These are phyloP conservation scores for Penicillium olsonii DNA, from an alignment of 2,329 filamentous ascomycete genomes.

Conservation along the genomic window DNA sequence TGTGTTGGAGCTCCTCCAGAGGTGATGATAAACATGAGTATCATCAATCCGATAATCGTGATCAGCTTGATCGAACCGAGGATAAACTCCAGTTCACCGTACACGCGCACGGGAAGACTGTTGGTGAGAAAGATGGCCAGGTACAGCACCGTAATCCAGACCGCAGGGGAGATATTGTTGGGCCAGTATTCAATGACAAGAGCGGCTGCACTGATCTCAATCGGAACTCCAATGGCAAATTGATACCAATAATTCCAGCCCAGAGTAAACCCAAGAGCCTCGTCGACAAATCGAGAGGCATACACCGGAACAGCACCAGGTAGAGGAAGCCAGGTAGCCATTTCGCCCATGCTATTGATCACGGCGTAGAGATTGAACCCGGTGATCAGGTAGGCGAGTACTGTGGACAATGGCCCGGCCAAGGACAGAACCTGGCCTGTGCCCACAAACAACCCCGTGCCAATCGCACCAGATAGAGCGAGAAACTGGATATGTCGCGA, in stretches of 20 bases:
- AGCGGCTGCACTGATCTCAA: conserved; percentile 51
- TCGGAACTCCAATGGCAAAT: conserved; percentile 52
- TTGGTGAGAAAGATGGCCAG: conserved; percentile 19
- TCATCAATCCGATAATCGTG: conserved; percentile 52
- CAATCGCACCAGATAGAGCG: conserved; percentile 39
- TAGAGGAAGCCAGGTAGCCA: conserved; percentile 42
- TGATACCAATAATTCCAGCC: conserved; percentile 54
- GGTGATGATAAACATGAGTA: conserved; percentile 52
- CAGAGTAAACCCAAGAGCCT: conserved; percentile 35
- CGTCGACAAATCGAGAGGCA: conserved; percentile 47
- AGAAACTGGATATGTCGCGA: conserved; percentile 43
- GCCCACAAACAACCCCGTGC: conserved; percentile 37
- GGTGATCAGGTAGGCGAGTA: conserved; percentile 39
- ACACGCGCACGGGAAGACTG: conserved; percentile 21
- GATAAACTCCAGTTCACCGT: conserved; percentile 39
- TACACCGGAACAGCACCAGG: conserved; percentile 54
- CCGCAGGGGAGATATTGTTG: conserved; percentile 18
- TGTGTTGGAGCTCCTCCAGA: conserved; percentile 35
- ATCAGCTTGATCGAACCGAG: conserved; percentile 55
- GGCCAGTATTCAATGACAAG: conserved; percentile 49
- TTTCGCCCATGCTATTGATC: conserved; percentile 44
- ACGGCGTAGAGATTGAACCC: conserved; percentile 54
- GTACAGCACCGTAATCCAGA: conserved; percentile 25
- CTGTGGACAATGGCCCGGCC: conserved; percentile 35
- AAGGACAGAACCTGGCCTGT: conserved; percentile 35